These are phyloP conservation scores for Vigna hirtella DNA, from an alignment of 306 rosid species.

Conservation along the genomic window DNA sequence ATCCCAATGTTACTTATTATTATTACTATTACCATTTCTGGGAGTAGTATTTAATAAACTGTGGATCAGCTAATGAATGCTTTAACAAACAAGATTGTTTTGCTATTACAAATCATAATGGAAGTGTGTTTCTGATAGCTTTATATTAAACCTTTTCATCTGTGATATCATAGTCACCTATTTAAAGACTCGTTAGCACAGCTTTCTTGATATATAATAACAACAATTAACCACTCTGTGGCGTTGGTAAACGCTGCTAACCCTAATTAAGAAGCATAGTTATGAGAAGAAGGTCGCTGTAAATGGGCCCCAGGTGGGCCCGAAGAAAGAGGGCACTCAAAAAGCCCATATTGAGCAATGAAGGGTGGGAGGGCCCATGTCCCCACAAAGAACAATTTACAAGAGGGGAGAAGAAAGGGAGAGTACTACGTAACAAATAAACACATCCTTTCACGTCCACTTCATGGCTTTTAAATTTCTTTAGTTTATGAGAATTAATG, in stretches of 20 bases:
- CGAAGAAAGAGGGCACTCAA: conserved; percentile 54
- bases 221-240: conserved; percentile 4
- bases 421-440: conserved; percentile 50
- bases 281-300: conserved; percentile 32
- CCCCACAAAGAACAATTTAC: conserved; percentile 68
- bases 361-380: conserved; percentile 70
- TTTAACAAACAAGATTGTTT: neutral
- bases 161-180: neutral
- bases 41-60: neutral
- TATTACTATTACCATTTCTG: conserved; percentile 1
- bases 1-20: conserved; percentile 45
- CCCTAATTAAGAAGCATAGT: conserved; percentile 33
- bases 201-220: neutral
- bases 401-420: conserved; percentile 49
- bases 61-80: neutral
- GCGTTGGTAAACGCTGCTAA: conserved; percentile 23
- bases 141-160: neutral
- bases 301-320: conserved; percentile 64
- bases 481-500: conserved; percentile 21
- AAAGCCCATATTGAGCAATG: conserved; percentile 67
- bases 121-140: neutral
- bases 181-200: neutral
- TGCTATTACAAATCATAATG: neutral
- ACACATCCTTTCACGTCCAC: conserved; percentile 72
- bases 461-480: conserved; percentile 44